Evolutionary conservation across 179 eudicot species (phyloP).

Genomic region (Vitellaria paradoxa): DNA sequence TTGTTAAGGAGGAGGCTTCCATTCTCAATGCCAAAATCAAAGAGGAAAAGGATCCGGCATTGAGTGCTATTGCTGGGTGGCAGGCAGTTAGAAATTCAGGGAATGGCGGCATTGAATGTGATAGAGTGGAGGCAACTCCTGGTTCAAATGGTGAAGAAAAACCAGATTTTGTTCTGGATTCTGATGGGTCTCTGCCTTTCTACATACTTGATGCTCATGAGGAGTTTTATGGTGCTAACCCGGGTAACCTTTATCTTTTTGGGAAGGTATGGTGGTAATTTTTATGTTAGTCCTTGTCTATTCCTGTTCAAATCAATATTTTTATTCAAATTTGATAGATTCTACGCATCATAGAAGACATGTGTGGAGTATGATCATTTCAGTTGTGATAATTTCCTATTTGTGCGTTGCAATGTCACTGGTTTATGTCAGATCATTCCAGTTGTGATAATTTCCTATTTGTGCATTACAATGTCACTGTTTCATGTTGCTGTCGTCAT

Average conservation of each 20-base stretch:
- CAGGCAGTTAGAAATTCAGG: constrained; percentile 46
- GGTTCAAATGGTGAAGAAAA: constrained; percentile 43
- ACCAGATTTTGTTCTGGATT: constrained; percentile 59
- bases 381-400: too few relatives aligned
- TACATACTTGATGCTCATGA: constrained; percentile 87
- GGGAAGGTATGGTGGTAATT: constrained; percentile 68
- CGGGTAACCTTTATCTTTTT: constrained; percentile 77
- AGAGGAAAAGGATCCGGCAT: constrained; percentile 51
- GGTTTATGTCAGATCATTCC: too few relatives aligned
- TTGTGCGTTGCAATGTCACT: neutral
- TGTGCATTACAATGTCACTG: neutral
- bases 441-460: too few relatives aligned
- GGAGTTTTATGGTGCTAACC: constrained; percentile 64
- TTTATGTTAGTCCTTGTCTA: neutral
- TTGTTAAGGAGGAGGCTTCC: constrained; percentile 29
- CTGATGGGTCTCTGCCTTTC: constrained; percentile 82
- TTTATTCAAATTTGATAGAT: neutral
- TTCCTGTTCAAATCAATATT: neutral
- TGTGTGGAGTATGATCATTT: too few relatives aligned
- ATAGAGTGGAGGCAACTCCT: constrained; percentile 18
- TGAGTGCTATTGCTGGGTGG: constrained; percentile 64
- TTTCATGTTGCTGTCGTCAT: neutral
- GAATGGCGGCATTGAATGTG: constrained; percentile 25
- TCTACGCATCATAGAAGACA: too few relatives aligned
- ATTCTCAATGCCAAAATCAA: constrained; percentile 70